Evolutionary conservation across 768 basidiomycete genomes (phyloP), one percentile per base, ranked within the genome.

Genomic region (Pleurotus eryngii): DNA sequence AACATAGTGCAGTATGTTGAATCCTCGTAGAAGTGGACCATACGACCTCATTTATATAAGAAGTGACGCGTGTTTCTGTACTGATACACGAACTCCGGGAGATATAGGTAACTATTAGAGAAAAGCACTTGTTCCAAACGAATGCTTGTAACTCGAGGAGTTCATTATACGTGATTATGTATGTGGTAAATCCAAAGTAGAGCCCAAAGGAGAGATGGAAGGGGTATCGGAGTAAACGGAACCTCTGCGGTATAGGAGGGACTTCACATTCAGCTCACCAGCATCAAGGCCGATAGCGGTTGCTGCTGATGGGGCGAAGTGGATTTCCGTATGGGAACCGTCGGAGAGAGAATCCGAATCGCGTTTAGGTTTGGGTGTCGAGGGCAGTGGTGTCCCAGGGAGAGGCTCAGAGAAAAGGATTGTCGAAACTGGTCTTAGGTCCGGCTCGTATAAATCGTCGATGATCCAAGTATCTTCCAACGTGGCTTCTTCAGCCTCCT

Each of bases 331-430:
- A 11, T 43, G 15, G 5, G 42, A 43, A n/a, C 14, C 4, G 6
- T 43, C 42, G 1, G 15, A n/a, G 42, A n/a, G 5, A 9, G n/a
- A 20, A 43, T 7, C 14, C 5, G 20, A 43, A 2, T n/a, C 3
- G 9, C 5, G 15, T 43, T 20, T 20, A 12, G 20, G n/a, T 15
- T 20, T 20, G 7, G 42, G 42, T 17, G 42, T 43, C 15, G 20
- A 43, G 9, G 42, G 42, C 30, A 35, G 8, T 3, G 42, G 42
- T n/a, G 42, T n/a, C 5, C 15, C 20, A 20, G 42, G 42, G n/a
- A 43, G 42, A n/a, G 49, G 49, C 5, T 50, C 49, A 4, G 35
- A 50, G 49, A 50, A 50, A 17, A 50, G 17, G 9, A 50, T 50
- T 9, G 26, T 50, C 4, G 49, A 50, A 15, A 50, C n/a, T 3